Percentiles rank a stretch among this genome's conserved stretches.
Conservation (phyloP, 2,329 filamentous ascomycete genomes). For the Helminthosporium solani region DNA sequence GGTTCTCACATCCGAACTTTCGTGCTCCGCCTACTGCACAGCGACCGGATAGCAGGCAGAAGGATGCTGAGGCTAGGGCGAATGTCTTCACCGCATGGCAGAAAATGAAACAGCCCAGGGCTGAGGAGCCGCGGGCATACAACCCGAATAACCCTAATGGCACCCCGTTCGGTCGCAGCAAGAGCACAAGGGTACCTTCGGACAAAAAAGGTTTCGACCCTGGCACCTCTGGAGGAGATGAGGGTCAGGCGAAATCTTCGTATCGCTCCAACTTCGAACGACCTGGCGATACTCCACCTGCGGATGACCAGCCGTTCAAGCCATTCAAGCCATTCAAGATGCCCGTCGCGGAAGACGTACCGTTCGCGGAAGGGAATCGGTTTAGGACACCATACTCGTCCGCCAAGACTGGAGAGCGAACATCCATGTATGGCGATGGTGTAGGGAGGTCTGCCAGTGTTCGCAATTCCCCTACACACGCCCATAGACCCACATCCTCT, state of each 20-base stretch:
- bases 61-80: conserved; percentile 43
- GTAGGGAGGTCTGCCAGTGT: conserved; percentile 56
- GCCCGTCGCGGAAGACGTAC: conserved; percentile 27
- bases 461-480: conserved; percentile 48
- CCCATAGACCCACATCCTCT: conserved; percentile 23
- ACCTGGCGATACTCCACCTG: conserved; percentile 38
- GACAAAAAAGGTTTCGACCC: conserved; percentile 60
- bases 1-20: conserved; percentile 47
- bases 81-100: conserved; percentile 53
- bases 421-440: conserved; percentile 54
- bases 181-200: conserved; percentile 49
- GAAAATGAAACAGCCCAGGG: conserved; percentile 47
- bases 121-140: conserved; percentile 29
- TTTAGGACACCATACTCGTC: conserved; percentile 56
- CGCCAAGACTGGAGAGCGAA: conserved; percentile 57
- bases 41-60: conserved; percentile 30
- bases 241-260: conserved; percentile 57
- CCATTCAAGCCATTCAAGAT: conserved; percentile 38
- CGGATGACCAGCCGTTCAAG: conserved; percentile 43
- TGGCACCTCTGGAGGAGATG: conserved; percentile 59
- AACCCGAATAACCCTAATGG: conserved; percentile 38
- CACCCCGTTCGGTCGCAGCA: conserved; percentile 41
- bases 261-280: conserved; percentile 43
- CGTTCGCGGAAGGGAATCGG: conserved; percentile 51
- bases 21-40: conserved; percentile 38